Percentiles rank a stretch among this genome's conserved stretches.
Evolutionary conservation across 495 filamentous ascomycete genomes (phyloP).

Genomic region (Jackrogersella multiformis): DNA sequence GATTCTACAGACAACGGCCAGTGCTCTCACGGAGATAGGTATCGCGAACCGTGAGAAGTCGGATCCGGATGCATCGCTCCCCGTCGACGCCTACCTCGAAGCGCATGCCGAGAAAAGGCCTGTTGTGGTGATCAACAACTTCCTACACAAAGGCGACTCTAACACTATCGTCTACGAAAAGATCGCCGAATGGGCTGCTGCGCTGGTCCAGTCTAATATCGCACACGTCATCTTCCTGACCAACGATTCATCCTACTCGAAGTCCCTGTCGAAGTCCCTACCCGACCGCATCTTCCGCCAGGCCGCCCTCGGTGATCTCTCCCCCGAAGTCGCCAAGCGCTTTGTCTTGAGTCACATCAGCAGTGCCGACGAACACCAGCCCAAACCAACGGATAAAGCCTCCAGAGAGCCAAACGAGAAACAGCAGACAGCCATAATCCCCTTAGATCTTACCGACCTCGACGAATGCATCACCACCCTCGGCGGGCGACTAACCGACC

Average conservation of each 20-base stretch:
- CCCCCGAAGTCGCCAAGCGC: conserved; percentile 83
- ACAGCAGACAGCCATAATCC: conserved; percentile 51
- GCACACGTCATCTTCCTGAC: conserved; percentile 98
- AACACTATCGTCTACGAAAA: conserved; percentile 84
- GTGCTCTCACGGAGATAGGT: conserved; percentile 79
- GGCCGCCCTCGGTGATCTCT: conserved; percentile 84
- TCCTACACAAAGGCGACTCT: conserved; percentile 80
- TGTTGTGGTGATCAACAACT: conserved; percentile 94
- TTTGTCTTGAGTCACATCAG: conserved; percentile 86
- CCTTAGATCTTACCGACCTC: conserved; percentile 66
- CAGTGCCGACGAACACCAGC: conserved; percentile 33
- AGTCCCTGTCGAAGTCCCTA: conserved; percentile 84
- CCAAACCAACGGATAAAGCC: conserved; percentile 25
- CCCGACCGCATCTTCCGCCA: conserved; percentile 91
- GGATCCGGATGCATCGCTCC: conserved; percentile 75
- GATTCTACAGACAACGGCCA: conserved; percentile 86
- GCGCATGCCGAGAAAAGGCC: conserved; percentile 85
- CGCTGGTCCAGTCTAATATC: conserved; percentile 85
- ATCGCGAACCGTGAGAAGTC: conserved; percentile 72
- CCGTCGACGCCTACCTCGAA: conserved; percentile 90
- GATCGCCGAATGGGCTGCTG: conserved; percentile 90
- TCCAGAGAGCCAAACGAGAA: conserved; percentile 8
- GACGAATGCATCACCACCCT: conserved; percentile 83
- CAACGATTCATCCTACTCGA: conserved; percentile 87
- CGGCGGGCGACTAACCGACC: conserved; percentile 90